Evolutionary conservation across 192 early-diverging fungal species (phyloP).

Genomic region (Linnemannia elongata): DNA sequence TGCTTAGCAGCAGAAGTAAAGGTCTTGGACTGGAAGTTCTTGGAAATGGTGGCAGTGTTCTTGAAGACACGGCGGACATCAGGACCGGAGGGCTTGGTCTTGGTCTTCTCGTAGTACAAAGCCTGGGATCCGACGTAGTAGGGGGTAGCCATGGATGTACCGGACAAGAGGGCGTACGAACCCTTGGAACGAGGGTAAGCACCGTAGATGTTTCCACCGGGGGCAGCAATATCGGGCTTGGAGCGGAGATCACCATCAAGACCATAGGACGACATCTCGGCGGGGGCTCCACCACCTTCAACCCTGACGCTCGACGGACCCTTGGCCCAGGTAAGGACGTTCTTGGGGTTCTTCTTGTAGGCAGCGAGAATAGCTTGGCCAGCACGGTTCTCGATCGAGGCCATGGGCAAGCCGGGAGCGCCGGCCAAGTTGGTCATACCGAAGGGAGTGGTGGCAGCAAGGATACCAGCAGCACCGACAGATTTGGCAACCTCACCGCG

Average conservation of each 20-base stretch:
- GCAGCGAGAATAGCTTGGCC: conserved; percentile 48
- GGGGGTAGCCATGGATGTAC: conserved; percentile 71
- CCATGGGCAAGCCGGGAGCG: conserved; percentile 39
- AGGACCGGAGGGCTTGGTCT: conserved; percentile 9
- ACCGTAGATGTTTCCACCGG: conserved; percentile 67
- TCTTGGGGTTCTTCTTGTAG: conserved; percentile 35
- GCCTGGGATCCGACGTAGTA: conserved; percentile 53
- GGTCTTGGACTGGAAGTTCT: conserved; percentile 9
- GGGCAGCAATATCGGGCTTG: conserved; percentile 65
- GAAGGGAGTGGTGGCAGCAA: conserved; percentile 45
- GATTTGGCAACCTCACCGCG: conserved; percentile 44
- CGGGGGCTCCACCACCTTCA: conserved; percentile 67
- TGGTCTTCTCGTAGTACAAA: conserved; percentile 28
- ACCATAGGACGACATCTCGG: conserved; percentile 81
- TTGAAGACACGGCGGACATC: conserved; percentile 39
- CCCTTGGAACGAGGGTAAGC: conserved; percentile 60
- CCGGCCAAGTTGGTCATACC: conserved; percentile 34
- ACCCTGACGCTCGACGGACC: neutral
- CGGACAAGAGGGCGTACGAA: conserved; percentile 60
- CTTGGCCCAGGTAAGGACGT: conserved; percentile 17
- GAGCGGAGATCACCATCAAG: conserved; percentile 75
- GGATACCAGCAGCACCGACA: conserved; percentile 26
- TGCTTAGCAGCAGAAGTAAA: conserved; percentile 66
- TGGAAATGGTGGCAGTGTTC: conserved; percentile 37
- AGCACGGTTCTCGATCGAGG: conserved; percentile 30